Percentiles rank a stretch among this genome's conserved stretches.
Conservation (phyloP, 2,329 filamentous ascomycete genomes). For the Epichloe typhina region DNA sequence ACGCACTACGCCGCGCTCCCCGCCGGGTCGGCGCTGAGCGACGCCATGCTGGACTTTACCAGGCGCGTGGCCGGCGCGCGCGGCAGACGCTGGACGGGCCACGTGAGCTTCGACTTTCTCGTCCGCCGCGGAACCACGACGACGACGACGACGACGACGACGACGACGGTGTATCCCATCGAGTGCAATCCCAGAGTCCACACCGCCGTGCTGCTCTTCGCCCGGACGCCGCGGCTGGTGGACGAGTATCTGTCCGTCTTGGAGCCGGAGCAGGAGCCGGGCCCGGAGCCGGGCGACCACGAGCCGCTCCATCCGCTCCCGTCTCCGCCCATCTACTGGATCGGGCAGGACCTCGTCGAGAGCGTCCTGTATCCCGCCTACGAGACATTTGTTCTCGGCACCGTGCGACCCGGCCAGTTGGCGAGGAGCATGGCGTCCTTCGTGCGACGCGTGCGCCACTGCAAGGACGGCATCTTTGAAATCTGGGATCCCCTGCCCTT, state of each 20-base stretch:
- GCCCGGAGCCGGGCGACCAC: neutral
- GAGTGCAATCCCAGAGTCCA: conserved; percentile 60
- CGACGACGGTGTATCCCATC: conserved; percentile 37
- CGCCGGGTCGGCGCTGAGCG: conserved; percentile 36
- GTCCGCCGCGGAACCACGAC: neutral
- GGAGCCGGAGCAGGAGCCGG: too few relatives aligned
- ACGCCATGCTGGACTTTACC: conserved; percentile 54
- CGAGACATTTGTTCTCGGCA: conserved; percentile 14
- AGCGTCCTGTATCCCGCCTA: conserved; percentile 33
- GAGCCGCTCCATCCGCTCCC: conserved; percentile 12
- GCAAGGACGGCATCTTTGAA: conserved; percentile 42
- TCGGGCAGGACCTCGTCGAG: conserved; percentile 50
- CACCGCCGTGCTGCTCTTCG: conserved; percentile 52
- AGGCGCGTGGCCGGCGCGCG: conserved; percentile 37
- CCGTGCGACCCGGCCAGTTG: conserved; percentile 4
- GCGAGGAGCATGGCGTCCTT: conserved; percentile 13
- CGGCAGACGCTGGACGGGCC: conserved; percentile 18
- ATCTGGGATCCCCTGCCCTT: conserved; percentile 42
- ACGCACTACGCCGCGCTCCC: conserved; percentile 55
- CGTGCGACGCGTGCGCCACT: conserved; percentile 27
- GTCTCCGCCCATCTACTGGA: conserved; percentile 40
- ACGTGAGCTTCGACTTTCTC: conserved; percentile 2
- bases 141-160: neutral
- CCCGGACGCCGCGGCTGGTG: conserved; percentile 30
- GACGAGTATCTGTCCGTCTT: conserved; percentile 40